A percentile compares a stretch with the other conserved stretches of the same genome.
phyloP scores from a whole-genome alignment of 257 asterid genomes.

The Ajuga chamaepitys region DNA sequence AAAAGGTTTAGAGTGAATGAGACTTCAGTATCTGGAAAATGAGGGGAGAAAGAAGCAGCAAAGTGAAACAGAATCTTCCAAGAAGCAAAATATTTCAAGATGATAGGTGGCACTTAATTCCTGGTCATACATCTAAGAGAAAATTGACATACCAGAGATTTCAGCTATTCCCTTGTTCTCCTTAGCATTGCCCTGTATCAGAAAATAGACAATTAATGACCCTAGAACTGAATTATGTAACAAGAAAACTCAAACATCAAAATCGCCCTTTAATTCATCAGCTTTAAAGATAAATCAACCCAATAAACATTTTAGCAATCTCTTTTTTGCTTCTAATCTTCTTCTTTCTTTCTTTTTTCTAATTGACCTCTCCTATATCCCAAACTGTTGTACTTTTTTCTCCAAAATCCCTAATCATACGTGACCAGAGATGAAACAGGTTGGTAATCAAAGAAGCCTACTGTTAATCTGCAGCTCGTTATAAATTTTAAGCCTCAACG shows the following conservation, averaged over 20 bases:
- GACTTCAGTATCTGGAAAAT: conserved; percentile 53
- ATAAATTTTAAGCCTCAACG: not conserved
- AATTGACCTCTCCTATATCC: not conserved
- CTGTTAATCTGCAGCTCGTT: conserved; percentile 8
- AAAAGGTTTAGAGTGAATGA: conserved; percentile 76
- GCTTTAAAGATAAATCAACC: not conserved
- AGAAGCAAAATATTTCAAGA: not conserved
- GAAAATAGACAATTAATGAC: conserved; percentile 1
- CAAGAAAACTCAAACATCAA: not conserved
- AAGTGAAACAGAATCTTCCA: not conserved
- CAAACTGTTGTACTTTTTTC: not conserved
- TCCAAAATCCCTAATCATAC: conserved; percentile 8
- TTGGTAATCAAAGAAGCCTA: not conserved
- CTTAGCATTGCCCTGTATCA: conserved; percentile 37
- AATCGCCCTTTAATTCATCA: not conserved
- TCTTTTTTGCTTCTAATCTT: not conserved
- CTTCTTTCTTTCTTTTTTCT: not conserved
- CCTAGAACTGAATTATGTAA: not conserved
- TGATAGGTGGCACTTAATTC: not conserved
- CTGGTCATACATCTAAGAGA: not conserved
- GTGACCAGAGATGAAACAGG: not conserved
- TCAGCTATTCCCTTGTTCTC: conserved; percentile 28
- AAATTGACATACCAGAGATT: conserved; percentile 34
- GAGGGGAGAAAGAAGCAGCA: not conserved
- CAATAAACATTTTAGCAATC: not conserved